Conservation (phyloP, 148 eudicot genomes). For the Fagopyrum esculentum region DNA sequence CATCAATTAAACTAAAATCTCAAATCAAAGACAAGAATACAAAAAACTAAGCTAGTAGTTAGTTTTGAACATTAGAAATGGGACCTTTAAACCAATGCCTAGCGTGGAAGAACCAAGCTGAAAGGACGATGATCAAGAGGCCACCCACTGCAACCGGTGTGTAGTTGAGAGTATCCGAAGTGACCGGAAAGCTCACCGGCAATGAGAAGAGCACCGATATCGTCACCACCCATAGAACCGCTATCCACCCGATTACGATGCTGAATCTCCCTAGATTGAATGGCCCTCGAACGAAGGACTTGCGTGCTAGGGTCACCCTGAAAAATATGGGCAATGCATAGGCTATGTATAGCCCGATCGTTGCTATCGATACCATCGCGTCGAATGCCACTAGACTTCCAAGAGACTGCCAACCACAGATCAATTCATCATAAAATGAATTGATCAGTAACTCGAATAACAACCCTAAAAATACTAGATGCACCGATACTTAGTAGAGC, state of each 20-base stretch:
- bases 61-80: constrained; percentile 35
- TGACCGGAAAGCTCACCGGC: constrained; percentile 76
- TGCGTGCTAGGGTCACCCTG: constrained; percentile 79
- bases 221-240: constrained; percentile 77
- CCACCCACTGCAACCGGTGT: constrained; percentile 97
- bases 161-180: constrained; percentile 63
- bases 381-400: constrained; percentile 93
- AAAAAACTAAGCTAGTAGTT: background rate
- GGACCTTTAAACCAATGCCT: constrained; percentile 92
- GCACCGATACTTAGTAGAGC: too few species aligned
- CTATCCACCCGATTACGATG: constrained; percentile 63
- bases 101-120: constrained; percentile 59
- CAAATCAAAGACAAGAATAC: background rate
- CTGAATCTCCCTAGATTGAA: constrained; percentile 76
- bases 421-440: background rate
- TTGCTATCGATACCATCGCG: constrained; percentile 90
- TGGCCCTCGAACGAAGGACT: constrained; percentile 78
- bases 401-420: constrained; percentile 48
- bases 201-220: constrained; percentile 77
- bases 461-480: too few species aligned
- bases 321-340: constrained; percentile 85
- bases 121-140: constrained; percentile 40
- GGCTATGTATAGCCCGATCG: constrained; percentile 83
- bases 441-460: too few species aligned
- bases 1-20: background rate